Percentiles rank a stretch among this genome's conserved stretches.
Evolutionary conservation across 129 eudicot species (phyloP).

Genomic region (Lactuca sativa): DNA sequence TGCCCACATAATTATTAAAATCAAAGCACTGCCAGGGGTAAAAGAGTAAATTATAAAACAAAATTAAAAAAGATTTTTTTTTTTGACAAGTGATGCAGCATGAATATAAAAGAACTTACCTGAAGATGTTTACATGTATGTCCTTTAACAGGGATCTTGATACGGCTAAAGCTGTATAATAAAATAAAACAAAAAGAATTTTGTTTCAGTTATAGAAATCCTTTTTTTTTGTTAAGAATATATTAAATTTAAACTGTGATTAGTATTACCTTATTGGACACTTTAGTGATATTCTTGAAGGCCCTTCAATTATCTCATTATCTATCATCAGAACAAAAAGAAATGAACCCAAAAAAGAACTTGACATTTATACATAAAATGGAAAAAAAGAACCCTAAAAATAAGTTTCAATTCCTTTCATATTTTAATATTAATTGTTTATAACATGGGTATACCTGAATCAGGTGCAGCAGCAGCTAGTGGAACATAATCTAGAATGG

Average conservation of each 20-base stretch:
- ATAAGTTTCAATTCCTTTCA: not conserved
- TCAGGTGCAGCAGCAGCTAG: constrained; percentile 47
- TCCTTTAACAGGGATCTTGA: constrained; percentile 81
- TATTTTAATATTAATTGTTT: not conserved
- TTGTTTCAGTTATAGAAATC: constrained; percentile 1
- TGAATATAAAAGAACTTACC: constrained; percentile 36
- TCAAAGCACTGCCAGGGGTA: constrained; percentile 72
- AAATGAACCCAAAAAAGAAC: constrained; percentile 3
- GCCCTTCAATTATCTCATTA: constrained; percentile 77
- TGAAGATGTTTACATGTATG: constrained; percentile 80
- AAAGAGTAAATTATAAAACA: not conserved
- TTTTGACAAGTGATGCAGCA: constrained; percentile 2
- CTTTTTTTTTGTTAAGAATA: not conserved
- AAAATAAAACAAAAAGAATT: constrained; percentile 3
- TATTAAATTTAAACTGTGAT: not conserved
- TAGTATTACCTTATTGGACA: constrained; percentile 78
- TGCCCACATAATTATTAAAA: constrained; percentile 62
- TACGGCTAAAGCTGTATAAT: constrained; percentile 59
- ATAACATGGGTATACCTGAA: constrained; percentile 45
- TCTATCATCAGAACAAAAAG: constrained; percentile 38
- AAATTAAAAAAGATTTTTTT: not conserved
- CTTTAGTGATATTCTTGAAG: constrained; percentile 71
- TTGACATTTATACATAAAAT: not conserved
- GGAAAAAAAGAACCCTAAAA: not conserved
- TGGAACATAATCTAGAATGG: constrained; percentile 58